phyloP scores from a whole-genome alignment of 139 green algal species.

The Haematococcus sp. region DNA sequence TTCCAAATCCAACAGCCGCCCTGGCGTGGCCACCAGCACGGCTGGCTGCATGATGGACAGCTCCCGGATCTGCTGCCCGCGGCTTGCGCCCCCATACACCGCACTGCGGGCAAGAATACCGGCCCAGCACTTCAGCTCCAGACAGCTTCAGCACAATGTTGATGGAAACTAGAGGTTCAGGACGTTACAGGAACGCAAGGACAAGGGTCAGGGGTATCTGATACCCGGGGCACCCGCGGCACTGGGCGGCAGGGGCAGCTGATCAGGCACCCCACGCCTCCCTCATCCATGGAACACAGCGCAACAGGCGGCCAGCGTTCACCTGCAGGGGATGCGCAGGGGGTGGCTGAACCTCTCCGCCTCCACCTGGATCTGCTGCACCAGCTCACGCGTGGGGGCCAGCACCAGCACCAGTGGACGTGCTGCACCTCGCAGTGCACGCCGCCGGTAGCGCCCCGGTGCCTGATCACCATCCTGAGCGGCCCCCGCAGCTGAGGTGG shows the following conservation, averaged over 20 bases:
- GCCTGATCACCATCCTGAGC: not conserved
- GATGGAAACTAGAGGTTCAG: too few relatives aligned
- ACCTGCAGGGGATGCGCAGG: slow-evolving; percentile 45
- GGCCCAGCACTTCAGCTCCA: too few relatives aligned
- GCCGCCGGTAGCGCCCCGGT: not conserved
- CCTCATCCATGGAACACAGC: not conserved
- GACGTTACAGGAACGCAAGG: too few relatives aligned
- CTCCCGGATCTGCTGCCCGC: slow-evolving; percentile 30
- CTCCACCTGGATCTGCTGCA: slow-evolving; percentile 50
- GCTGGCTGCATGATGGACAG: slow-evolving; percentile 8
- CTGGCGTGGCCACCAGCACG: slow-evolving; percentile 78
- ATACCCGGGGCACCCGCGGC: too few relatives aligned
- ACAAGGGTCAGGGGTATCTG: too few relatives aligned
- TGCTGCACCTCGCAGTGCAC: not conserved
- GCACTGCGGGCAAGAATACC: not conserved
- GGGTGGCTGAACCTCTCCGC: not conserved
- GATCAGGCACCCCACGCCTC: not conserved
- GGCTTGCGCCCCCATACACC: not conserved
- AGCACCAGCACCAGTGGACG: slow-evolving; percentile 64
- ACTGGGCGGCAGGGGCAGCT: not conserved
- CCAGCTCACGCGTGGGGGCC: slow-evolving; percentile 86
- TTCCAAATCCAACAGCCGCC: slow-evolving; percentile 79
- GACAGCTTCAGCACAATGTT: too few relatives aligned
- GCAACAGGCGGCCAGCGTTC: not conserved
- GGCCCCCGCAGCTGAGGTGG: too few relatives aligned